Evolutionary conservation across 2,329 filamentous ascomycete species (phyloP).

Genomic region (Fusarium sp.): DNA sequence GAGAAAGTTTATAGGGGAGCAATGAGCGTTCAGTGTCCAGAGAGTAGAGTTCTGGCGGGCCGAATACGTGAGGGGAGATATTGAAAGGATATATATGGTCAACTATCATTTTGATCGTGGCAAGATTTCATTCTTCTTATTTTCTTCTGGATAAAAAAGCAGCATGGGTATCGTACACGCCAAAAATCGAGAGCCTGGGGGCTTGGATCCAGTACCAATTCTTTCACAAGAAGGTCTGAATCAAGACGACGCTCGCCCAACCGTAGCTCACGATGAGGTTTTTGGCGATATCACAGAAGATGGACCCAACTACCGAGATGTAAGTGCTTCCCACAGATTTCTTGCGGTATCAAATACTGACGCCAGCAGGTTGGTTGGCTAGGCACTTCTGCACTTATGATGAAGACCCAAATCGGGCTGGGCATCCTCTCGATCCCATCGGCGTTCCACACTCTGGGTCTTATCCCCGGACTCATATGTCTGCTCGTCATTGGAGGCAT

Average conservation of each 20-base stretch:
- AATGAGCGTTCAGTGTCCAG: neutral
- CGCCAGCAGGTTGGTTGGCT: slow-evolving; percentile 52
- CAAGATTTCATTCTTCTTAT: neutral
- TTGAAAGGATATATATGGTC: neutral
- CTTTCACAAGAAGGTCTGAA: neutral
- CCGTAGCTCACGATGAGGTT: slow-evolving; percentile 41
- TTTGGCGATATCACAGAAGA: slow-evolving; percentile 45
- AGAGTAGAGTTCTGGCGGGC: neutral
- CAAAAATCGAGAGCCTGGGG: neutral
- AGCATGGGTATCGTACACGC: neutral
- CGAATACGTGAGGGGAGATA: neutral
- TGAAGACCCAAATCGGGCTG: slow-evolving; percentile 59
- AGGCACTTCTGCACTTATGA: slow-evolving; percentile 56
- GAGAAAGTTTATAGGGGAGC: neutral
- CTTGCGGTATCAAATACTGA: neutral
- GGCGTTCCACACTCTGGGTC: slow-evolving; percentile 56
- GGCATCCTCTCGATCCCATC: slow-evolving; percentile 59
- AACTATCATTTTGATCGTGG: neutral
- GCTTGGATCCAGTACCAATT: neutral
- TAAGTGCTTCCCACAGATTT: slow-evolving; percentile 12
- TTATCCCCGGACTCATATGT: slow-evolving; percentile 58
- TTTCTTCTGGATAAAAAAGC: neutral
- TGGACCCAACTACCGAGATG: slow-evolving; percentile 46
- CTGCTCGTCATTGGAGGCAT: slow-evolving; percentile 53
- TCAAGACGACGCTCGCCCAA: neutral